Evolutionary conservation across 768 basidiomycete species (phyloP), one percentile per base, ranked within the genome.

Genomic region (Botryobasidium botryosum): DNA sequence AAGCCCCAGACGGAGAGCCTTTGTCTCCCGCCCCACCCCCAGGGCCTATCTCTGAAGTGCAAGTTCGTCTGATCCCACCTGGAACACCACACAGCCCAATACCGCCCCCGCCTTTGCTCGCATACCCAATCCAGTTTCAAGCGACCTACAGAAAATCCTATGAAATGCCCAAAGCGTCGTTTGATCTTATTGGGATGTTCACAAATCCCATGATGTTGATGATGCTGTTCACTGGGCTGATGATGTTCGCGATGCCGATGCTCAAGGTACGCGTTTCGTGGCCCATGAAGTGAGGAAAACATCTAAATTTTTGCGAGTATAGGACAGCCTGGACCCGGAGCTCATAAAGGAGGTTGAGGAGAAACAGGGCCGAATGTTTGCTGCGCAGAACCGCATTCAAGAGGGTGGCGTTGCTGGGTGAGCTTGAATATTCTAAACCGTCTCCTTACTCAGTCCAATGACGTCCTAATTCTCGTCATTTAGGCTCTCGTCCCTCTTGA

Each of bases 161-260:
- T 21, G 12, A 12, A 8, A 21, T 39, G 10, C 8, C 8, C 10
- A 13, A 39, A 10, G 20, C 10, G 37, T 10, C 12, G 8, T 39
- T 39, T 39, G 23, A 39, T 39, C 10, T 39, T 24, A 8, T 39
- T 8, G 37, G 23, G 37, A 39, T 39, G 37, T 39, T 39, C 23
- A 39, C 10, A 39, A 39, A 39, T 21, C 37, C 37, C 8, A 39
- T 39, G 37, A 39, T 39, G 37, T 21, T 39, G 37, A 39, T 39
- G 37, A 39, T 39, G 37, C 13, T 39, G 10, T 21, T 39, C 37
- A 21, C 37, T 8, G 37, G 13, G 10, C 8, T 8, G 10, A 13
- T 39, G 12, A 21, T 39, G 12, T 24, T 39, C 37, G 20, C 23
- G 8, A 10, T 39, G 13, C 37, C 37, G 8, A 39, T 10, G 37